Evolutionary conservation across 805 yeast genomes (phyloP).

Genomic region (Pichia phayaonensis): DNA sequence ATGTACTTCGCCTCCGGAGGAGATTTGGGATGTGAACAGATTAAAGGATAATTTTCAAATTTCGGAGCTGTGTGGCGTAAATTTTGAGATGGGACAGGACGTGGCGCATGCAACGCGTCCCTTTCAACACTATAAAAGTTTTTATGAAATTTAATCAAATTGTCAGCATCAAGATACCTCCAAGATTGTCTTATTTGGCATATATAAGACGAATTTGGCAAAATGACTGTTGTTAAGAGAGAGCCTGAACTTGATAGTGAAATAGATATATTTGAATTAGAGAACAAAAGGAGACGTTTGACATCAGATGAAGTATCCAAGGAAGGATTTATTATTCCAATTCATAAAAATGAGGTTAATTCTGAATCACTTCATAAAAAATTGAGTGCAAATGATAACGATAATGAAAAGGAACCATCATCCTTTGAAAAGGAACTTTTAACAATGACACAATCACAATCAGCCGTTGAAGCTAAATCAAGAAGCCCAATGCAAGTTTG

Average conservation of each 20-base stretch:
- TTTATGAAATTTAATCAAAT: not conserved
- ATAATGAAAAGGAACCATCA: constrained; percentile 33
- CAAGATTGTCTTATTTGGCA: not conserved
- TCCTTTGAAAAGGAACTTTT: constrained; percentile 46
- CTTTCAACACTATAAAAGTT: not conserved
- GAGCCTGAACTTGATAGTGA: not conserved
- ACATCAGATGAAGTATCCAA: constrained; percentile 8
- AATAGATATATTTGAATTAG: constrained; percentile 7
- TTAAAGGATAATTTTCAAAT: too few species aligned
- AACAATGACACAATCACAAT: constrained; percentile 32
- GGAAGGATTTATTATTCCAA: constrained; percentile 27
- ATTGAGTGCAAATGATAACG: constrained; percentile 21
- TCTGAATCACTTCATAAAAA: constrained; percentile 23
- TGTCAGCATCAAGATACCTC: not conserved
- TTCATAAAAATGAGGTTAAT: constrained; percentile 17
- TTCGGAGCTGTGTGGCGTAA: too few species aligned
- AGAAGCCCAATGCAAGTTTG: constrained; percentile 30
- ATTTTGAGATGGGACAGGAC: too few species aligned
- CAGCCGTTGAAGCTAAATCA: constrained; percentile 10
- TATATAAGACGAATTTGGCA: not conserved
- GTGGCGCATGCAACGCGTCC: constrained; percentile 1
- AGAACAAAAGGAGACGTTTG: constrained; percentile 10
- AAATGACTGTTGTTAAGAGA: constrained; percentile 6
- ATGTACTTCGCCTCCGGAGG: too few species aligned
- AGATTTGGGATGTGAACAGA: too few species aligned